These are phyloP conservation scores for Diplodia seriata DNA, from an alignment of 2,329 filamentous ascomycete genomes.

Conservation along the genomic window DNA sequence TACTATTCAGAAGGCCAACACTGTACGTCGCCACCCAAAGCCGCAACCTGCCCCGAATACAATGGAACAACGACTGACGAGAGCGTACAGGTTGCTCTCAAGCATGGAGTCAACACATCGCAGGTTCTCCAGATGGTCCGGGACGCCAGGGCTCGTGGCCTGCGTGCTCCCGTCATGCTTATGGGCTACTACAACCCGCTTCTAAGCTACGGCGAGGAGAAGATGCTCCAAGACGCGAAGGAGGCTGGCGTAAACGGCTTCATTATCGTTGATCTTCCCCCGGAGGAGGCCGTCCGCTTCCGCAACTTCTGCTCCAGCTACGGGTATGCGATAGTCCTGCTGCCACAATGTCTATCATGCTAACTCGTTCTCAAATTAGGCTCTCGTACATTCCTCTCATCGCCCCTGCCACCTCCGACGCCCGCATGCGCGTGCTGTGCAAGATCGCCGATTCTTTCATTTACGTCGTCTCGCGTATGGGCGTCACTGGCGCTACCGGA, in stretches of 20 bases:
- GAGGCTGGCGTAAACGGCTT: conserved; percentile 91
- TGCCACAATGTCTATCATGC: neutral
- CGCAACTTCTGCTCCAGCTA: conserved; percentile 80
- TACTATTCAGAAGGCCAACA: conserved; percentile 95
- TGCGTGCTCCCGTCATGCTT: conserved; percentile 83
- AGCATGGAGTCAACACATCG: conserved; percentile 85
- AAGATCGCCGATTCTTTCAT: conserved; percentile 98
- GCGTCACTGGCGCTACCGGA: conserved; percentile 89
- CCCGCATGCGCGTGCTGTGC: conserved; percentile 94
- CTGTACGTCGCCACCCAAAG: conserved; percentile 57
- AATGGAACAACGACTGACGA: conserved; percentile 2
- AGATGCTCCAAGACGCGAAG: conserved; percentile 82
- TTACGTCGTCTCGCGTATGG: conserved; percentile 97
- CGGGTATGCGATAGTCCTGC: conserved; percentile 60
- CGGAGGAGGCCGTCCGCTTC: conserved; percentile 94
- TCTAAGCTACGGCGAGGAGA: conserved; percentile 91
- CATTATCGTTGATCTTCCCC: conserved; percentile 93
- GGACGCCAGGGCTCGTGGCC: conserved; percentile 76
- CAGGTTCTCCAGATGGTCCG: conserved; percentile 83
- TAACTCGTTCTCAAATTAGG: conserved; percentile 41
- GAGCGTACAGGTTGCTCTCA: conserved; percentile 67
- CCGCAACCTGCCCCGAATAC: neutral
- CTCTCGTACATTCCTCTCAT: conserved; percentile 98
- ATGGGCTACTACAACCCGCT: conserved; percentile 99
- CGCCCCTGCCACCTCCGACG: conserved; percentile 88